Percentiles rank a stretch among this genome's conserved stretches.
phyloP scores from a whole-genome alignment of 2,329 filamentous ascomycete species.

The Pseudogymnoascus sp. region DNA sequence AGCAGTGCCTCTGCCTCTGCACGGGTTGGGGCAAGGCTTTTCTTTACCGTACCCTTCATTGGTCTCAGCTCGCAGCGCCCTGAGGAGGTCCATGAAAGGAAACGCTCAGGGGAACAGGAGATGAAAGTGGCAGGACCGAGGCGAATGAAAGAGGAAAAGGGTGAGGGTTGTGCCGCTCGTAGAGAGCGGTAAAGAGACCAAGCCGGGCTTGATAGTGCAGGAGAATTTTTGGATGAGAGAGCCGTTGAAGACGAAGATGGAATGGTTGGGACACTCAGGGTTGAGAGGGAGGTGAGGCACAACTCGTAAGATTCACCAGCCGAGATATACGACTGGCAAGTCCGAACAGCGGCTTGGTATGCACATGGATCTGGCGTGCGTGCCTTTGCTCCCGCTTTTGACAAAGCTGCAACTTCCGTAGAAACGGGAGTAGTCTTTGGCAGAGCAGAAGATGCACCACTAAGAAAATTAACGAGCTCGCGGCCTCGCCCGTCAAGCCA shows the following conservation, averaged over 20 bases:
- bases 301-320: conserved; percentile 35
- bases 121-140: conserved; percentile 64
- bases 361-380: not conserved
- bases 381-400: not conserved
- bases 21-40: conserved; percentile 58
- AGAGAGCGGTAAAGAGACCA: conserved; percentile 27
- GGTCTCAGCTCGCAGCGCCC: conserved; percentile 73
- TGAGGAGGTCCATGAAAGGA: conserved; percentile 57
- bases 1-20: conserved; percentile 65
- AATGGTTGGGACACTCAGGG: conserved; percentile 13
- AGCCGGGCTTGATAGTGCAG: conserved; percentile 7
- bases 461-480: not conserved
- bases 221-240: not conserved
- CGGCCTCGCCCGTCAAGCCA: not conserved
- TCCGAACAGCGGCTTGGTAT: conserved; percentile 29
- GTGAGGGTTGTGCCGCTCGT: conserved; percentile 25
- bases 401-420: not conserved
- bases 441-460: not conserved
- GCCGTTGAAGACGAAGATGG: not conserved
- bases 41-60: conserved; percentile 95
- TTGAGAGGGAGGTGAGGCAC: conserved; percentile 31
- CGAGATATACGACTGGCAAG: conserved; percentile 30
- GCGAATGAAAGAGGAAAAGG: conserved; percentile 67
- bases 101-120: conserved; percentile 82
- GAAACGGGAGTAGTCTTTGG: not conserved